A percentile compares a stretch with the other conserved stretches of the same genome.
Evolutionary conservation across 176 grass and related monocot genomes (phyloP).

Genomic region (Rhynchospora breviuscula): DNA sequence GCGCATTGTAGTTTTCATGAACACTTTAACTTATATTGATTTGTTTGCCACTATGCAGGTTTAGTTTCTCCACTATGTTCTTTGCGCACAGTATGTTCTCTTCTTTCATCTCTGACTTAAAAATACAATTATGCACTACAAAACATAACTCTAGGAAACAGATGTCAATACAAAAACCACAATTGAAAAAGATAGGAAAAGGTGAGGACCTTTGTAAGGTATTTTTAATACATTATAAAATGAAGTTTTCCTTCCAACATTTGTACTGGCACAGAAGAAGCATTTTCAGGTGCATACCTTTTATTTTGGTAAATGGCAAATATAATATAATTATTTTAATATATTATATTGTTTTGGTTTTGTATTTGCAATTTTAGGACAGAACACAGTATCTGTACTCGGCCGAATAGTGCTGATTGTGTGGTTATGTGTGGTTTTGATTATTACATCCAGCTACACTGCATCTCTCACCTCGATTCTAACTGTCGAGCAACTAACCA

Average conservation of each 20-base stretch:
- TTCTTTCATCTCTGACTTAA: conserved; percentile 13
- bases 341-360: background rate
- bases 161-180: background rate
- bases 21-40: conserved; percentile 19
- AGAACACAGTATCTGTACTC: conserved; percentile 52
- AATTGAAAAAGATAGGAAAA: background rate
- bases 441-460: conserved; percentile 90
- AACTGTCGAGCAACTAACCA: conserved; percentile 71
- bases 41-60: conserved; percentile 47
- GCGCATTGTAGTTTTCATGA: background rate
- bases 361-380: conserved; percentile 33
- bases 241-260: conserved; percentile 9
- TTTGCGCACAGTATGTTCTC: conserved; percentile 72
- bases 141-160: background rate
- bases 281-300: conserved; percentile 4
- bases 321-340: background rate
- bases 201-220: background rate
- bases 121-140: background rate
- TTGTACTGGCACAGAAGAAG: conserved; percentile 6
- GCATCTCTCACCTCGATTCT: conserved; percentile 89
- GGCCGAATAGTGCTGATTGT: conserved; percentile 74
- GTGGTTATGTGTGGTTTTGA: conserved; percentile 85
- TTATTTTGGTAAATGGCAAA: background rate
- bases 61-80: conserved; percentile 97
- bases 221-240: conserved; percentile 19